These are phyloP conservation scores for Neoscytalidium dimidiatum DNA, from an alignment of 2,329 filamentous ascomycete species.

Conservation along the genomic window DNA sequence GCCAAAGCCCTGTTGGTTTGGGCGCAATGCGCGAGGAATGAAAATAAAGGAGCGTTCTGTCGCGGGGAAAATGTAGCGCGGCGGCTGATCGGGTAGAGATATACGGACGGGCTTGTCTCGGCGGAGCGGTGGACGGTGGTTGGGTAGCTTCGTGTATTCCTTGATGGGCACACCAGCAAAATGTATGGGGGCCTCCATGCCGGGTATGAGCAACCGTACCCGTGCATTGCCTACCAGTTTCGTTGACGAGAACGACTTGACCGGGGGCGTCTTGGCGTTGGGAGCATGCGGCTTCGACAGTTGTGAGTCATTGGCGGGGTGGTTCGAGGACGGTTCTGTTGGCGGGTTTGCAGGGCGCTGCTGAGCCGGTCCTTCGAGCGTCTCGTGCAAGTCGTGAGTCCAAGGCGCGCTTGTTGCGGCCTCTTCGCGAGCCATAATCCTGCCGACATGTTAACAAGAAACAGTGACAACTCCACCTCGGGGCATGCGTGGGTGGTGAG, in stretches of 20 bases:
- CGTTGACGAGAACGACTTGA: slow-evolving; percentile 70
- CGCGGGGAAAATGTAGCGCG: slow-evolving; percentile 89
- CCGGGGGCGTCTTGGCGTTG: slow-evolving; percentile 21
- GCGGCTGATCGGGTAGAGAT: slow-evolving; percentile 76
- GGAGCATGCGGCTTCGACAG: slow-evolving; percentile 25
- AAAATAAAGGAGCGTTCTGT: slow-evolving; percentile 94
- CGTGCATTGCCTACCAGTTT: slow-evolving; percentile 82
- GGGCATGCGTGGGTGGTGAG: slow-evolving; percentile 3
- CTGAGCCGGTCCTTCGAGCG: slow-evolving; percentile 44
- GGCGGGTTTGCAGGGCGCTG: slow-evolving; percentile 49
- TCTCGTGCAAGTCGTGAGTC: slow-evolving; percentile 86
- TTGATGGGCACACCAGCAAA: slow-evolving; percentile 80
- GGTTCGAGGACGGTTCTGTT: not conserved
- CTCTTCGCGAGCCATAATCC: slow-evolving; percentile 42
- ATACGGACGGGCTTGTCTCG: slow-evolving; percentile 96
- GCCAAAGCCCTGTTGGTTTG: slow-evolving; percentile 79
- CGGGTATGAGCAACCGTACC: slow-evolving; percentile 77
- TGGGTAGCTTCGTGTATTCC: slow-evolving; percentile 90
- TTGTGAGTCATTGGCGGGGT: slow-evolving; percentile 24
- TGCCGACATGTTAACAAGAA: slow-evolving; percentile 34
- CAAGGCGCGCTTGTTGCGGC: slow-evolving; percentile 72
- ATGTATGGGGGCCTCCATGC: slow-evolving; percentile 69
- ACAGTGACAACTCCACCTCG: slow-evolving; percentile 11
- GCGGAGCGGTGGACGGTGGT: slow-evolving; percentile 89
- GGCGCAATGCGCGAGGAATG: slow-evolving; percentile 88